Evolutionary conservation across 2,329 filamentous ascomycete genomes (phyloP).

Genomic region (Epichloe aotearoae): DNA sequence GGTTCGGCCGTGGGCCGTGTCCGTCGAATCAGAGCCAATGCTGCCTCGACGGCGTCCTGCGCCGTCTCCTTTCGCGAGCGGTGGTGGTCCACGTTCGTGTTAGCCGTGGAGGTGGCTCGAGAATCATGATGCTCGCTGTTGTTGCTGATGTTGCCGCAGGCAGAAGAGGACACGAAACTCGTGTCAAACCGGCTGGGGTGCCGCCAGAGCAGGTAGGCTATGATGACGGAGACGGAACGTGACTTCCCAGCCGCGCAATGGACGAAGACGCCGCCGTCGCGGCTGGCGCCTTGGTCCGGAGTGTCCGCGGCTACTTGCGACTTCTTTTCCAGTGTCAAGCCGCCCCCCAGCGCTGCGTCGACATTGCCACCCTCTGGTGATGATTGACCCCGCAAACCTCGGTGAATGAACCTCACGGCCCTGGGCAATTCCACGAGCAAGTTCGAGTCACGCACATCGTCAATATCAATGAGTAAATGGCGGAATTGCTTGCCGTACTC

Average conservation of each 20-base stretch:
- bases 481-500: slow-evolving; percentile 45
- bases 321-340: not conserved
- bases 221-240: slow-evolving; percentile 69
- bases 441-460: slow-evolving; percentile 85
- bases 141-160: slow-evolving; percentile 9
- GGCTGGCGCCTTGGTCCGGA: slow-evolving; percentile 2
- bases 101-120: not conserved
- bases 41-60: slow-evolving; percentile 38
- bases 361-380: not conserved
- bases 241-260: slow-evolving; percentile 93
- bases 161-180: slow-evolving; percentile 18
- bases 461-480: slow-evolving; percentile 70
- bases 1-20: slow-evolving; percentile 71
- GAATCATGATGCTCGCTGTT: slow-evolving; percentile 2
- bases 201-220: slow-evolving; percentile 73
- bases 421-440: slow-evolving; percentile 66
- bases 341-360: not conserved
- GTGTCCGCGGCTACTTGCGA: not conserved
- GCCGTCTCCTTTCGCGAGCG: slow-evolving; percentile 22
- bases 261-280: slow-evolving; percentile 36
- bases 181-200: slow-evolving; percentile 39
- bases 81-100: slow-evolving; percentile 2
- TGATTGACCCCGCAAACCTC: slow-evolving; percentile 39
- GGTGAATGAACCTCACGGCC: slow-evolving; percentile 72
- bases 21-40: slow-evolving; percentile 56